Base-by-base conservation (phyloP, 345 rosid genomes). In the Alliaria petiolata region DNA sequence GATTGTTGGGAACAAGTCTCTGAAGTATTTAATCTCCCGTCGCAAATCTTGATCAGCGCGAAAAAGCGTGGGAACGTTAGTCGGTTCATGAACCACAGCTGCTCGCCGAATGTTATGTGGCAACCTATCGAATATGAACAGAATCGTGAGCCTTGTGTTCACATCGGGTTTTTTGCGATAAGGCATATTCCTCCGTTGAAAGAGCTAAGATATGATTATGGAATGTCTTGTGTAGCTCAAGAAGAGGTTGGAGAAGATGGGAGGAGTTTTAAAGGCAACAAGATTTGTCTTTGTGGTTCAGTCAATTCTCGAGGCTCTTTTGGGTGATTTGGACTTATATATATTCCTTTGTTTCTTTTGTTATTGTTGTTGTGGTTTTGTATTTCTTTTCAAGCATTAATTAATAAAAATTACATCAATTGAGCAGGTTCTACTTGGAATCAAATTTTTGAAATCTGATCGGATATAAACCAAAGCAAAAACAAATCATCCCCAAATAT, bases 11-110 rank as follows among this genome's bases (percentile, higher is more conserved):
- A 62, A 44, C 76, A 49, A 44, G 75, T 72, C 19, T n/a, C 57
- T 11, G 70, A 67, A 70, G 40, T 55, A 51, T 68, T 20, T 22
- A 50, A 77, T 5, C 26, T 91, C 51, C 86, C 88, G 11, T 81
- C 30, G 31, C 82, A 84, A 7, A 54, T 89, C n/a, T 57, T 85
- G 59, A 84, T 90, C 15, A 81, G 71, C 47, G 89, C 91, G 0
- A 89, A 73, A 55, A 67, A 68, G 19, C 17, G 11, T 56, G 98
- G 90, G n/a, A n/a, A n/a, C n/a, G n/a, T 91, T 7, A 86, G 89
- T 16, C 80, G 96, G 30, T 34, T 55, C 7, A 55, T 55, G 43
- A 55, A 55, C n/a, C 61, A 55, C 54, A 83, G 95, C 68, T 91
- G 95, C 75, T 70, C 59, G 20, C 91, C 33, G 1, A 63, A 63